Percentiles rank a stretch among this genome's conserved stretches.
Conservation (phyloP, 805 yeast genomes). For the Starmera quercuum region DNA sequence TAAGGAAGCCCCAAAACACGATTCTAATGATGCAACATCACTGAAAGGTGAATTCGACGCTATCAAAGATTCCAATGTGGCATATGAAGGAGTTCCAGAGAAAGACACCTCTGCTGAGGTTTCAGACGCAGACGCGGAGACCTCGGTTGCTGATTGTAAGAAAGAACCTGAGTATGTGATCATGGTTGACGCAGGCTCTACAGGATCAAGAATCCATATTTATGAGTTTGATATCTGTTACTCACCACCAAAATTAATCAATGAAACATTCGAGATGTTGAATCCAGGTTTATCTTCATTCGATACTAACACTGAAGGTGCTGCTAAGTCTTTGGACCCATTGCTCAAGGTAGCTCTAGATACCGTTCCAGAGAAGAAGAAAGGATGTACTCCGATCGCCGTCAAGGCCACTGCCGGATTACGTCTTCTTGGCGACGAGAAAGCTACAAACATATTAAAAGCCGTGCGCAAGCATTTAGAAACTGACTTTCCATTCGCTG, state of each 20-base stretch:
- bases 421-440: constrained; percentile 72
- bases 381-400: constrained; percentile 84
- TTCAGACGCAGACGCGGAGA: constrained; percentile 2
- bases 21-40: constrained; percentile 5
- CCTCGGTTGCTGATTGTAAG: constrained; percentile 22
- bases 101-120: constrained; percentile 9
- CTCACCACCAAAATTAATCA: constrained; percentile 72
- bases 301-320: constrained; percentile 72
- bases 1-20: constrained; percentile 21
- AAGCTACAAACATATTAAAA: constrained; percentile 60
- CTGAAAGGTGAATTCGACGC: constrained; percentile 17
- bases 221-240: constrained; percentile 85
- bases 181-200: constrained; percentile 97
- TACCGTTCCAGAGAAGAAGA: constrained; percentile 65
- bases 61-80: constrained; percentile 18
- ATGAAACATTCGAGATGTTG: constrained; percentile 80
- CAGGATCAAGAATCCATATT: constrained; percentile 93
- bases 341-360: constrained; percentile 69
- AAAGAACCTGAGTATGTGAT: constrained; percentile 64
- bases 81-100: constrained; percentile 22
- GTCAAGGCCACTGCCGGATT: constrained; percentile 98
- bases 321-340: constrained; percentile 86
- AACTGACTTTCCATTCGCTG: constrained; percentile 82
- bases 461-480: constrained; percentile 76
- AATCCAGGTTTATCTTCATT: constrained; percentile 89